Conservation (phyloP, 2,329 filamentous ascomycete genomes). For the Dactylella cylindrospora region DNA sequence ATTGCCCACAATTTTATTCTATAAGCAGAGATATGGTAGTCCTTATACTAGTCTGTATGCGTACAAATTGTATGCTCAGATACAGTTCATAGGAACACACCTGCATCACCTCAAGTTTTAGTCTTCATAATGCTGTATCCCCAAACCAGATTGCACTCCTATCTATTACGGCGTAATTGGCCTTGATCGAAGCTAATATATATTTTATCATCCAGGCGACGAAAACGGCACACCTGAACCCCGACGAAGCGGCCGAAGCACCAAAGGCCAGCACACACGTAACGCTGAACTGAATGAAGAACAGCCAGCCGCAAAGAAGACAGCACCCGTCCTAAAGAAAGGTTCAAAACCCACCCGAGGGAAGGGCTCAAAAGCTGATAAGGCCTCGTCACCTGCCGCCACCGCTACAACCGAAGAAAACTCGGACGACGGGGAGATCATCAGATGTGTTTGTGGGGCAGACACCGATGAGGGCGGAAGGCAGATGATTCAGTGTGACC, state of each 20-base stretch:
- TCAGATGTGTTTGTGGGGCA: conserved; percentile 90
- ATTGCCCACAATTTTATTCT: conserved; percentile 3
- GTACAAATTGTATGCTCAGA: conserved; percentile 18
- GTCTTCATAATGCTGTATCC: neutral
- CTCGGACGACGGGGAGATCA: conserved; percentile 67
- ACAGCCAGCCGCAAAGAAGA: conserved; percentile 50
- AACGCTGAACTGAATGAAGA: conserved; percentile 74
- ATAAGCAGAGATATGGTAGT: conserved; percentile 16
- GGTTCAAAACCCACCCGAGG: conserved; percentile 54
- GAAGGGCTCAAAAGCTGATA: conserved; percentile 54
- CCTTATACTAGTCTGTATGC: conserved; percentile 7
- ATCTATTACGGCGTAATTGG: too few species aligned
- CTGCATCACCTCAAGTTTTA: conserved; percentile 26
- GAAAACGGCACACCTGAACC: conserved; percentile 66
- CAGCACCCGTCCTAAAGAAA: conserved; percentile 52
- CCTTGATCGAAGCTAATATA: conserved; percentile 10
- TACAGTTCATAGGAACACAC: conserved; percentile 1
- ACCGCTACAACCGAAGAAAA: conserved; percentile 52
- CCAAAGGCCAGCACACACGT: conserved; percentile 93
- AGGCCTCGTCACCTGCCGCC: conserved; percentile 54
- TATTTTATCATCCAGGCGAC: conserved; percentile 9
- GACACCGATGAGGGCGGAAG: conserved; percentile 83
- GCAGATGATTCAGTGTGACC: conserved; percentile 94
- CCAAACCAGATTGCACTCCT: neutral
- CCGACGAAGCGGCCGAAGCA: conserved; percentile 89